These are phyloP conservation scores for Lignosus rhinocerotis DNA, from an alignment of 1,284 basidiomycete genomes.

Conservation along the genomic window DNA sequence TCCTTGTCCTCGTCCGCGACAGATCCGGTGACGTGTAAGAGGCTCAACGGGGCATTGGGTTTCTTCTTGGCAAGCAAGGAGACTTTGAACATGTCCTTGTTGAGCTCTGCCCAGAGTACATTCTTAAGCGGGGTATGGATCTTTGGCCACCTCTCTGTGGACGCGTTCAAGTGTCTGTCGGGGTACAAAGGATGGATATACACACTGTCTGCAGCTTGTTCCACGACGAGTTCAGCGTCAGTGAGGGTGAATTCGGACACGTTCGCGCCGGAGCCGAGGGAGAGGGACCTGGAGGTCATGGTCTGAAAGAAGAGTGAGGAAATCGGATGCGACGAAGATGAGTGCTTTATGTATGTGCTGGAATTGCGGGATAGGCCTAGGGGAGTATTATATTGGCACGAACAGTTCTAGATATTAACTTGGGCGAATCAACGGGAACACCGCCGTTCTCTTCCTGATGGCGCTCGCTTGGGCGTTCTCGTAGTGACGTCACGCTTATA, in stretches of 20 bases:
- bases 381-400: no score
- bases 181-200: not conserved
- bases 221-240: constrained; percentile 33
- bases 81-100: constrained; percentile 41
- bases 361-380: no score
- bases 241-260: constrained; percentile 32
- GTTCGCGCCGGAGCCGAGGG: constrained; percentile 20
- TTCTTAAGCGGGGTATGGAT: constrained; percentile 44
- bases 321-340: not conserved
- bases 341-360: not conserved
- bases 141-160: constrained; percentile 29
- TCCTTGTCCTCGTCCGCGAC: constrained; percentile 39
- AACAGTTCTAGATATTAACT: no score
- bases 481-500: constrained; percentile 11
- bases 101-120: constrained; percentile 50
- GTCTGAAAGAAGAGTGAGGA: not conserved
- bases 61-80: constrained; percentile 45
- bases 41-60: constrained; percentile 37
- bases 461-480: not conserved
- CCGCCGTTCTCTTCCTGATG: no score
- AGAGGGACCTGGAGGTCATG: constrained; percentile 23
- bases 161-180: not conserved
- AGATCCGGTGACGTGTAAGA: constrained; percentile 45
- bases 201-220: constrained; percentile 30
- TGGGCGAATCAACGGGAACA: no score